Evolutionary conservation across 345 rosid species (phyloP).

Genomic region (Eucalyptus dawsonii): DNA sequence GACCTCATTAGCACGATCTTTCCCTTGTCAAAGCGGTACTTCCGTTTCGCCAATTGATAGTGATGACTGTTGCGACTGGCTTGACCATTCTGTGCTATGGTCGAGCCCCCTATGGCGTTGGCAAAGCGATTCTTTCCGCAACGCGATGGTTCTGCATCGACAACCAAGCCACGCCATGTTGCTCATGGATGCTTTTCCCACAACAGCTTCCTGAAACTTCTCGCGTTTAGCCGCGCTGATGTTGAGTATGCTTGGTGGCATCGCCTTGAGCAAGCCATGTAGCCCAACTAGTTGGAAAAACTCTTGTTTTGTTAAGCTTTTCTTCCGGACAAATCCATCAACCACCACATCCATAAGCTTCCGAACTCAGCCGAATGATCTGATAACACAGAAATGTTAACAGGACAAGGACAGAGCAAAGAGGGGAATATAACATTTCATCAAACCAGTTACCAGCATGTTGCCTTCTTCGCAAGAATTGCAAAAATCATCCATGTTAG

Average conservation of each 20-base stretch:
- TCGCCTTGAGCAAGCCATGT: constrained; percentile 42
- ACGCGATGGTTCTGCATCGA: no score
- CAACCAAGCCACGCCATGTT: no score
- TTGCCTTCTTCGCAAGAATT: constrained; percentile 50
- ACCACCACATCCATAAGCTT: constrained; percentile 66
- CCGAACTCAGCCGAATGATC: constrained; percentile 39
- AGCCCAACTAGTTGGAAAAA: constrained; percentile 51
- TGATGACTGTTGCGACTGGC: no score
- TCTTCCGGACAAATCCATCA: constrained; percentile 53
- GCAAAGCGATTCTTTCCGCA: no score
- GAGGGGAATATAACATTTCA: not conserved
- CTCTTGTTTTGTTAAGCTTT: constrained; percentile 64
- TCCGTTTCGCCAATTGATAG: no score
- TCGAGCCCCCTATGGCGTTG: no score
- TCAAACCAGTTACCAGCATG: not conserved
- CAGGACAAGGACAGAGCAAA: not conserved
- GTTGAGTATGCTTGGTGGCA: constrained; percentile 58
- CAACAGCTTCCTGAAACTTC: constrained; percentile 22
- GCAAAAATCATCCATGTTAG: no score
- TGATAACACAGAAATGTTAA: not conserved
- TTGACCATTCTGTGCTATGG: no score
- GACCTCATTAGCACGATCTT: no score
- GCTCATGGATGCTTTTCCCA: not conserved
- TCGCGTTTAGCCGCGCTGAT: constrained; percentile 50
- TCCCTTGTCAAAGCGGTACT: no score